Evolutionary conservation across 495 filamentous ascomycete genomes (phyloP).

Genomic region (Aspergillus sclerotiicarbonarius): DNA sequence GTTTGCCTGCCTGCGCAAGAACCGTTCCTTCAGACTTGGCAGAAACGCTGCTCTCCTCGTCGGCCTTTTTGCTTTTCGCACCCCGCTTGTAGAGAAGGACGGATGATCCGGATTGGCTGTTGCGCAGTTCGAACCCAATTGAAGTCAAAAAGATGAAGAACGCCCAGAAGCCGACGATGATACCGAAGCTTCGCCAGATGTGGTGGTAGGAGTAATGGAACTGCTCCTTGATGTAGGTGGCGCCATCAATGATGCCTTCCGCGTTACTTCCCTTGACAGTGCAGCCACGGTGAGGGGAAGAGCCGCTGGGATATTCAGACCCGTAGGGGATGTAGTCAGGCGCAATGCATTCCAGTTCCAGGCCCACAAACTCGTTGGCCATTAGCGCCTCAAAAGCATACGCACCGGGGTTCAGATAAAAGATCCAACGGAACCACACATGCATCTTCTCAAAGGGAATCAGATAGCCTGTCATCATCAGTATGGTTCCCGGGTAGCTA

Average conservation of each 20-base stretch:
- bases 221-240: constrained; percentile 60
- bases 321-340: constrained; percentile 63
- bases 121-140: constrained; percentile 58
- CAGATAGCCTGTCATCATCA: constrained; percentile 76
- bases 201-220: constrained; percentile 61
- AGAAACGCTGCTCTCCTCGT: constrained; percentile 28
- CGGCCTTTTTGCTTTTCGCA: constrained; percentile 33
- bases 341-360: constrained; percentile 77
- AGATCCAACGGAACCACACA: constrained; percentile 85
- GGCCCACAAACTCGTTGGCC: constrained; percentile 81
- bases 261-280: constrained; percentile 61
- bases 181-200: constrained; percentile 79
- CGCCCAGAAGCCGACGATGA: constrained; percentile 72
- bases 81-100: constrained; percentile 62
- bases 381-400: constrained; percentile 88
- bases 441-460: constrained; percentile 76
- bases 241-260: constrained; percentile 57
- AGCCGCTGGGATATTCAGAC: constrained; percentile 55
- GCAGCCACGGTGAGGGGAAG: constrained; percentile 66
- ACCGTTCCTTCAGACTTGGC: constrained; percentile 19
- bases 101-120: constrained; percentile 60
- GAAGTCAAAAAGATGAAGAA: constrained; percentile 69
- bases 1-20: constrained; percentile 25
- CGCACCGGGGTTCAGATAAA: constrained; percentile 79
- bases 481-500: constrained; percentile 49